Evolutionary conservation across 257 asterid species (phyloP).

Genomic region (Marsdenia floribunda): DNA sequence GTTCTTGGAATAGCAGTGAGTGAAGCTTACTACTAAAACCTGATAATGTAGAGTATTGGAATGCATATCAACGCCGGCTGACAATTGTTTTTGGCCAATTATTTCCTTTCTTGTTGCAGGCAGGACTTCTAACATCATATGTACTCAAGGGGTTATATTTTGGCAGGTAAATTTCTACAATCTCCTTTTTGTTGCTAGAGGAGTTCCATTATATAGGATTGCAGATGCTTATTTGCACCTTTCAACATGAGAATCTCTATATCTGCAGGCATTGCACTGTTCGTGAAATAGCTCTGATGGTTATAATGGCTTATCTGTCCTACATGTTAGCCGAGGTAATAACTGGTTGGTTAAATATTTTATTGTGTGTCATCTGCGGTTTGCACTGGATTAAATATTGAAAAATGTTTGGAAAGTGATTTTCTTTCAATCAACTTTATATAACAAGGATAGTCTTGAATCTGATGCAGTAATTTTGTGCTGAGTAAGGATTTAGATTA

Average conservation of each 20-base stretch:
- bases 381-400: neutral
- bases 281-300: conserved; percentile 87
- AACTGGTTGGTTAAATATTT: neutral
- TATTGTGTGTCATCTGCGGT: neutral
- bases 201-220: neutral
- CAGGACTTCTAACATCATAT: conserved; percentile 73
- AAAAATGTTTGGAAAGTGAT: neutral
- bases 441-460: neutral
- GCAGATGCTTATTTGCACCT: neutral
- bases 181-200: neutral
- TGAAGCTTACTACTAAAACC: conserved; percentile 2
- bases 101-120: conserved; percentile 41
- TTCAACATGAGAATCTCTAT: conserved; percentile 11
- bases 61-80: neutral
- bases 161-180: conserved; percentile 49
- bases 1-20: conserved; percentile 81
- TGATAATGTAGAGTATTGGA: neutral
- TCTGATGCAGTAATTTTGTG: neutral
- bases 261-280: conserved; percentile 72
- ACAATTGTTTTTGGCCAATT: neutral
- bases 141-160: conserved; percentile 74
- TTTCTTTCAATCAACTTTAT: neutral
- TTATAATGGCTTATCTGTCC: conserved; percentile 85
- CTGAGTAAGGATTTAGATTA: neutral
- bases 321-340: conserved; percentile 97